phyloP scores from a whole-genome alignment of 2,329 filamentous ascomycete species.

The Diaporthe amygdali region DNA sequence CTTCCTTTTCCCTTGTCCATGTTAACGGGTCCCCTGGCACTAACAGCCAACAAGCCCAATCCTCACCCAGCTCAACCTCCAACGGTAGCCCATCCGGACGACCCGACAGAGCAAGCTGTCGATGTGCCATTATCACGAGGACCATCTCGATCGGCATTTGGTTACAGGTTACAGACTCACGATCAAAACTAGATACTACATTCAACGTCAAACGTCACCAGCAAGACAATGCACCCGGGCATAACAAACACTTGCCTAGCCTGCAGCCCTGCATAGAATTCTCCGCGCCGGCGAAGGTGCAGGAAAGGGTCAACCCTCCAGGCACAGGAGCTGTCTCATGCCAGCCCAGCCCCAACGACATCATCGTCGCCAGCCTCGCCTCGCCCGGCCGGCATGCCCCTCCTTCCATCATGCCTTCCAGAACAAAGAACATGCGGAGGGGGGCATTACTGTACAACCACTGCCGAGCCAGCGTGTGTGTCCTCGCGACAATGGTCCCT shows the following conservation, averaged over 20 bases:
- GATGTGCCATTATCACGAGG: not conserved
- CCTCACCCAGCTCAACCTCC: no score
- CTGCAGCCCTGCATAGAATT: constrained; percentile 2
- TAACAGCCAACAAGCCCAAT: constrained; percentile 6
- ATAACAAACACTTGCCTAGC: not conserved
- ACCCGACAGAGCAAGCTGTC: not conserved
- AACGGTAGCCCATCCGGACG: no score
- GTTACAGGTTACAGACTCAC: not conserved
- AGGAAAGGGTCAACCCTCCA: not conserved
- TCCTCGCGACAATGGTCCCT: not conserved
- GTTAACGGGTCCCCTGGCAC: not conserved
- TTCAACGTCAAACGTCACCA: constrained; percentile 5
- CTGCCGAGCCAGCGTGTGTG: not conserved
- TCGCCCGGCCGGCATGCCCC: constrained; percentile 3
- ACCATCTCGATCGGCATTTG: constrained; percentile 1
- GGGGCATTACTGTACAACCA: not conserved
- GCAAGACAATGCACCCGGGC: not conserved
- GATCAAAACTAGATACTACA: not conserved
- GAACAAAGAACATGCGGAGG: not conserved
- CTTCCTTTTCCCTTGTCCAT: not conserved
- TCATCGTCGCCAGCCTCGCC: constrained; percentile 13
- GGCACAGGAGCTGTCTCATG: not conserved
- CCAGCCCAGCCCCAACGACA: not conserved
- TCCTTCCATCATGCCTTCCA: constrained; percentile 13
- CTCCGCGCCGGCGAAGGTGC: not conserved